Percentiles rank a stretch among this genome's conserved stretches.
Conservation (phyloP, 257 asterid genomes). For the Fraxinus quadrangulata region DNA sequence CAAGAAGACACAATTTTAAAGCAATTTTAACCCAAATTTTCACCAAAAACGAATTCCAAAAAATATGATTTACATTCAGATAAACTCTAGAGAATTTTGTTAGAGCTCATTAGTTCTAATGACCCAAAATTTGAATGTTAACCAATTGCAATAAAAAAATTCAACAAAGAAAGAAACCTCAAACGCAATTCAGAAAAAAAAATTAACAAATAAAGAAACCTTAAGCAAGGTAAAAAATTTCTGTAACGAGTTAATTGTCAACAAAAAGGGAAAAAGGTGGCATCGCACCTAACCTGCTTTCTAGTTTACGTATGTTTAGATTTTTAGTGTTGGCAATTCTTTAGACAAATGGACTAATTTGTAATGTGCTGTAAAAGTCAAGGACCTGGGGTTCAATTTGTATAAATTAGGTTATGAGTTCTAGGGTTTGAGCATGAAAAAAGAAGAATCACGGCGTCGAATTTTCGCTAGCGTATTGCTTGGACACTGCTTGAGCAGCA, state of each 20-base stretch:
- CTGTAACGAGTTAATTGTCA: background rate
- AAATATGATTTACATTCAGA: background rate
- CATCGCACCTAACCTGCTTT: background rate
- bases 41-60: background rate
- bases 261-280: background rate
- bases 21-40: background rate
- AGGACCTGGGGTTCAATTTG: too few relatives aligned
- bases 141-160: background rate
- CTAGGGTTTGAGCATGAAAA: too few relatives aligned
- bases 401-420: too few relatives aligned
- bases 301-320: too few relatives aligned
- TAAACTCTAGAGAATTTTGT: background rate
- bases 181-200: too few relatives aligned
- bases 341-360: too few relatives aligned
- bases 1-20: background rate
- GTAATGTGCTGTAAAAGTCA: too few relatives aligned
- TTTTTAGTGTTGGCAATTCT: too few relatives aligned
- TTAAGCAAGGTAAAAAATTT: background rate
- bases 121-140: background rate
- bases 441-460: too few relatives aligned
- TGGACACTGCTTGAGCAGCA: too few relatives aligned
- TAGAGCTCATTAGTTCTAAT: background rate
- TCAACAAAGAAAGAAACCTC: background rate
- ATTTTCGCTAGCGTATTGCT: too few relatives aligned
- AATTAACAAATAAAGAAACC: background rate